phyloP scores from a whole-genome alignment of 2,329 filamentous ascomycete species.

The Pyricularia sp. region DNA sequence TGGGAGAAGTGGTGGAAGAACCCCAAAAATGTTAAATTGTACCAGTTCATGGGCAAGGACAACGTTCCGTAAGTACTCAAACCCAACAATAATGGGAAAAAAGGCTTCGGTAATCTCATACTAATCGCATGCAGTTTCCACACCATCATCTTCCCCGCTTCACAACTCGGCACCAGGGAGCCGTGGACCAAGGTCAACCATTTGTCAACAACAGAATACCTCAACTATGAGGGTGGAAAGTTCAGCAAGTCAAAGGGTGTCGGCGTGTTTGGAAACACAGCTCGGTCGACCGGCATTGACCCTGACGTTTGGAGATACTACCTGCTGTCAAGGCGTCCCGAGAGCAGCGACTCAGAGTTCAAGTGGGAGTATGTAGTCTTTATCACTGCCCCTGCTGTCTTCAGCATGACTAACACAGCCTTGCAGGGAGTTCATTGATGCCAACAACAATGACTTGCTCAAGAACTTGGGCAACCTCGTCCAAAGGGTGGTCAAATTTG shows the following conservation, averaged over 20 bases:
- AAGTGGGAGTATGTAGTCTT: constrained; percentile 50
- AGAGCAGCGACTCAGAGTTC: constrained; percentile 81
- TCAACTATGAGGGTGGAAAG: constrained; percentile 83
- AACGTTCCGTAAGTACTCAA: constrained; percentile 41
- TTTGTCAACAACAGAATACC: constrained; percentile 65
- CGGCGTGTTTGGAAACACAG: constrained; percentile 86
- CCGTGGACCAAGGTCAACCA: constrained; percentile 87
- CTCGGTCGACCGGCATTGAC: constrained; percentile 74
- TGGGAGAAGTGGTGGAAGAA: constrained; percentile 96
- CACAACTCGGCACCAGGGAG: constrained; percentile 73
- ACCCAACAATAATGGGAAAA: too few relatives aligned
- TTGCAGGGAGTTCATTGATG: constrained; percentile 20
- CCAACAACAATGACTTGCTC: constrained; percentile 65
- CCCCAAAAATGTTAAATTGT: constrained; percentile 77
- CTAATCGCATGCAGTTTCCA: constrained; percentile 55
- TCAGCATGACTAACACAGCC: background rate
- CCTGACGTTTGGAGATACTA: constrained; percentile 93
- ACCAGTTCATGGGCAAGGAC: constrained; percentile 95
- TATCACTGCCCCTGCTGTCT: background rate
- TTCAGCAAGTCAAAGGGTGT: constrained; percentile 88
- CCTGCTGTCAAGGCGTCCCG: constrained; percentile 74
- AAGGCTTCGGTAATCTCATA: background rate
- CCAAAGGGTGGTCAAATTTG: constrained; percentile 51
- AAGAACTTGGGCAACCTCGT: constrained; percentile 53
- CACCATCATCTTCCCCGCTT: constrained; percentile 83